A percentile compares a stretch with the other conserved stretches of the same genome.
phyloP scores from a whole-genome alignment of 1,139 yeast species.

The Geotrichum fermentans region DNA sequence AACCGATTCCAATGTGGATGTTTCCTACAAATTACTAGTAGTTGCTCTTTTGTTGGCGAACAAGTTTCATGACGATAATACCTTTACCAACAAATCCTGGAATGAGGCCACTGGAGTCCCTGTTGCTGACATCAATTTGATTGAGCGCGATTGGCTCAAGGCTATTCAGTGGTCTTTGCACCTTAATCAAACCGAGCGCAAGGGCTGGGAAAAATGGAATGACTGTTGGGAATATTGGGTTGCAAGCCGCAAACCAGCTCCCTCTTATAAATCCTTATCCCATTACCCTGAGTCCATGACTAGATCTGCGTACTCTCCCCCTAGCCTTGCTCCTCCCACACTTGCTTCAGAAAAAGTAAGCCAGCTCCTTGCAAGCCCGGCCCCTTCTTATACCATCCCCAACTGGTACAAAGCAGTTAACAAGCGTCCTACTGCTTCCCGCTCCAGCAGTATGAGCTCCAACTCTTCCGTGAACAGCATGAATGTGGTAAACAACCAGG shows the following conservation, averaged over 20 bases:
- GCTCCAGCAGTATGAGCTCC: constrained; percentile 15
- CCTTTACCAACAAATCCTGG: constrained; percentile 94
- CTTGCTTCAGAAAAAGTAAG: constrained; percentile 15
- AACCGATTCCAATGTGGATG: constrained; percentile 31
- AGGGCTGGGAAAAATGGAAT: constrained; percentile 41
- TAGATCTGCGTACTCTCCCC: constrained; percentile 16
- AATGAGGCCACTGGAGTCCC: constrained; percentile 84
- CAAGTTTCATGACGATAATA: constrained; percentile 93
- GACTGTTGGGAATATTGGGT: constrained; percentile 35
- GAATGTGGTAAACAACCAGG: constrained; percentile 6
- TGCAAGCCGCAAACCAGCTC: constrained; percentile 19
- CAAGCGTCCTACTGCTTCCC: constrained; percentile 6
- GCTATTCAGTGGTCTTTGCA: constrained; percentile 37
- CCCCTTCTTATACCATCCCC: constrained; percentile 19
- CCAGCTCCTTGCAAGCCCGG: constrained; percentile 17
- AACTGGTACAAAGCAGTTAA: constrained; percentile 20
- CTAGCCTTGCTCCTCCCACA: constrained; percentile 17
- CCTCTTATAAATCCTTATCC: constrained; percentile 5
- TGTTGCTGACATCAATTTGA: constrained; percentile 52
- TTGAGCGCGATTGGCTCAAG: constrained; percentile 71
- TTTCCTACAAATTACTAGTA: constrained; percentile 54
- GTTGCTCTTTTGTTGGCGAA: constrained; percentile 78
- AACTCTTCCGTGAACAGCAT: background rate
- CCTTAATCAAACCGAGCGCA: constrained; percentile 30
- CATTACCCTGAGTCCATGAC: constrained; percentile 12